Evolutionary conservation across 2,329 filamentous ascomycete species (phyloP).

Genomic region (Cordyceps militaris): DNA sequence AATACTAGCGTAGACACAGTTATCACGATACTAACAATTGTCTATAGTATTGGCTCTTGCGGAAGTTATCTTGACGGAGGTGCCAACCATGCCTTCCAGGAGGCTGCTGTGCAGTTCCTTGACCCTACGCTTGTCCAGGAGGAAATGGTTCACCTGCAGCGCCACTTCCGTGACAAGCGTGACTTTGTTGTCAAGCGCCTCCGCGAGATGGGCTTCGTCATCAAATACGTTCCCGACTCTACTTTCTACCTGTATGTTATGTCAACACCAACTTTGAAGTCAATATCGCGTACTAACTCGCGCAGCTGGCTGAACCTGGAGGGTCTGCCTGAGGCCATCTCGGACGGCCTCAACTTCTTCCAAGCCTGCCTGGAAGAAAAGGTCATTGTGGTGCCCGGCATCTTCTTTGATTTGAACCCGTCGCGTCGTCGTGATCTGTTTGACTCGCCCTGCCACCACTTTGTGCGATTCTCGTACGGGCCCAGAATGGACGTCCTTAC

Average conservation of each 20-base stretch:
- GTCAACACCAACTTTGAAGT: not conserved
- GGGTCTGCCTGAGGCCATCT: conserved; percentile 69
- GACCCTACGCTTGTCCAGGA: conserved; percentile 70
- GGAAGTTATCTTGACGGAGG: conserved; percentile 93
- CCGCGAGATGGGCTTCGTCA: conserved; percentile 76
- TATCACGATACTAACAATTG: conserved; percentile 15
- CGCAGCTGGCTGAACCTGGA: conserved; percentile 51
- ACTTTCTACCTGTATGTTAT: conserved; percentile 80
- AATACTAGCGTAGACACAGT: not conserved
- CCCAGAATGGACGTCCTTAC: conserved; percentile 73
- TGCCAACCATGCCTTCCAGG: conserved; percentile 91
- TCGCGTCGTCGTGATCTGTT: conserved; percentile 84
- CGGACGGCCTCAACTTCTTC: conserved; percentile 95
- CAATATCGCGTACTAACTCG: conserved; percentile 4
- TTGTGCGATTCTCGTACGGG: conserved; percentile 78
- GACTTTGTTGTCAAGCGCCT: conserved; percentile 82
- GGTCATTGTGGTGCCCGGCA: conserved; percentile 92
- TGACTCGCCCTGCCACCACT: conserved; percentile 90
- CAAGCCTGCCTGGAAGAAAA: conserved; percentile 87
- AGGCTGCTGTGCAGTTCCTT: conserved; percentile 89
- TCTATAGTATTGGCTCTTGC: conserved; percentile 70
- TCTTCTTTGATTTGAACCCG: conserved; percentile 96
- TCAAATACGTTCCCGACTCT: conserved; percentile 77
- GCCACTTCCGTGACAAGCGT: conserved; percentile 84
- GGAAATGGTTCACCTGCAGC: conserved; percentile 86